These are phyloP conservation scores for Sarocladiaceae sp. DNA, from an alignment of 2,329 filamentous ascomycete species.

Conservation along the genomic window DNA sequence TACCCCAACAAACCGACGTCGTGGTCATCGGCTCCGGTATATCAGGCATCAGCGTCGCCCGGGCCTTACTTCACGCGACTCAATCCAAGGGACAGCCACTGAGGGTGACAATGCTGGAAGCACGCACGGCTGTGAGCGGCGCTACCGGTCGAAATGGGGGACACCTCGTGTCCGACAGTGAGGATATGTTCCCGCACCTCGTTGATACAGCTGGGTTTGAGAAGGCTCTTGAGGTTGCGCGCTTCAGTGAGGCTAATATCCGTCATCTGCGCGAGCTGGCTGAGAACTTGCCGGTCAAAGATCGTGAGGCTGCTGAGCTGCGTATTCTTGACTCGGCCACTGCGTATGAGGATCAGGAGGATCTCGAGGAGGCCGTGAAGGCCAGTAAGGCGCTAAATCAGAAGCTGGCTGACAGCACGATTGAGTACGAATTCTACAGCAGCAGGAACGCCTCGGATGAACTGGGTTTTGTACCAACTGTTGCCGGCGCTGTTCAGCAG, in stretches of 20 bases:
- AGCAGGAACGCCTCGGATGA: conserved; percentile 12
- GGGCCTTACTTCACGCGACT: conserved; percentile 19
- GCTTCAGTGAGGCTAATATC: too few species aligned
- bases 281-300: too few species aligned
- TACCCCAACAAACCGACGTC: background rate
- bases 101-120: conserved; percentile 22
- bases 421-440: too few species aligned
- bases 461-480: conserved; percentile 17
- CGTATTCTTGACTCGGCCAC: too few species aligned
- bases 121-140: conserved; percentile 21
- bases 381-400: too few species aligned
- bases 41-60: conserved; percentile 22
- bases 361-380: too few species aligned
- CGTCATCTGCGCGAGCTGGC: too few species aligned
- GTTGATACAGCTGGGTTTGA: conserved; percentile 24
- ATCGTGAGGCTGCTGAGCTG: too few species aligned
- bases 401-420: too few species aligned
- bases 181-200: conserved; percentile 31
- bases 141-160: conserved; percentile 27
- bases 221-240: conserved; percentile 33
- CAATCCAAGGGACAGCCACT: too few species aligned
- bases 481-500: conserved; percentile 30
- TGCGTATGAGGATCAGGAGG: too few species aligned
- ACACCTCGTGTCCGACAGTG: conserved; percentile 24
- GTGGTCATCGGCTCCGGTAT: conserved; percentile 25